Evolutionary conservation across 208 protist genomes (phyloP), one percentile per base, ranked within the genome.

Genomic region (Acanthamoeba royreba): DNA sequence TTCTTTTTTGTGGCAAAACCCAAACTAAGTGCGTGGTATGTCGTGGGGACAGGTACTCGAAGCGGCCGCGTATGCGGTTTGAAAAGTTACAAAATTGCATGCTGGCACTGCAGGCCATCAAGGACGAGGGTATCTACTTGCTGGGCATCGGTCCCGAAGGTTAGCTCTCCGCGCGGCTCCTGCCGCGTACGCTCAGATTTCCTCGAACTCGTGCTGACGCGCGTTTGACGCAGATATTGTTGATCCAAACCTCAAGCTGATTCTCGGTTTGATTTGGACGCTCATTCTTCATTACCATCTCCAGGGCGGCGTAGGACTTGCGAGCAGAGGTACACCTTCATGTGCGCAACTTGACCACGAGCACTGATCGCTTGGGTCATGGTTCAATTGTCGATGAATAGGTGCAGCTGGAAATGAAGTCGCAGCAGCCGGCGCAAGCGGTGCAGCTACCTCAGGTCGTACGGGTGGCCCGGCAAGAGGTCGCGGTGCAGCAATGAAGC

Each of bases 261-360:
- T 92, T 25, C 66, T 92, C 11, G 88, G 88, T 42, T n/a, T 92
- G 9, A 81, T 92, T 22, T 92, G 88, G 88, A 72, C 43, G 0
- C 88, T 92, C 43, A 92, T 92, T 42, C 61, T 92, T 33, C 88
- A 92, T 61, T 92, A 92, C 47, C 88, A 92, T 45, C 88, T 92
- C 33, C 88, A 90, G 33, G 55, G 83, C 83, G 83, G 83, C 9
- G 53, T 52, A 28, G 83, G 74, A 5, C 74, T 85, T 33, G 25
- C 74, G 43, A 85, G 74, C 43, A 40, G 74, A 53, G 74, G 74
- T 85, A 22, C 4, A 22, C 35, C 35, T 9, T n/a, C n/a, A n/a
- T n/a, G n/a, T n/a, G n/a, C n/a, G n/a, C n/a, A n/a, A n/a, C n/a
- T n/a, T n/a, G n/a, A n/a, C n/a, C n/a, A n/a, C n/a, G n/a, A n/a